Base-by-base conservation (phyloP, 257 asterid species). In the Plectranthus barbatus region DNA sequence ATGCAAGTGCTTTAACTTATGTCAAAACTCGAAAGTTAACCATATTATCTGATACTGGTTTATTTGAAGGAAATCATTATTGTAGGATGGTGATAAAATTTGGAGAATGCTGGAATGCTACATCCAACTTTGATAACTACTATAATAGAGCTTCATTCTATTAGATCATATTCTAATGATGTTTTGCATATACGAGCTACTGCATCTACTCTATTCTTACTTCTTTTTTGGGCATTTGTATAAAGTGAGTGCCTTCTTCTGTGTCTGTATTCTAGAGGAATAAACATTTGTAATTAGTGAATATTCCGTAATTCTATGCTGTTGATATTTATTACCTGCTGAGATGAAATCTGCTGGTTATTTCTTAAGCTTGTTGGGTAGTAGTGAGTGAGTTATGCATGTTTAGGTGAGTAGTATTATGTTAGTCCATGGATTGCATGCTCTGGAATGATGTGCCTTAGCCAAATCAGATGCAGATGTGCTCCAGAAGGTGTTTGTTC, bases 391-490 rank as follows among this genome's bases (percentile, higher is more conserved):
- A 41, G 26, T 46, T 20, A 39, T 9, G 12, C 13, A 39, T 9
- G n/a, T 50, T 23, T 21, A 15, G 42, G 20, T 26, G 2, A 26
- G 2, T 26, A 26, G 2, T 26, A 26, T 26, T 26, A 26, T 26
- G 3, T 26, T 26, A 26, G 31, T 26, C 31, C 31, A 1, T 26
- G 5, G 2, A 26, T 26, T 26, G 15, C 60, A 56, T 62, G 26
- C 76, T 66, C 86, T 76, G 83, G 82, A 59, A 64, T 77, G 83
- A 83, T 80, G 86, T 49, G 17, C 33, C 49, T 83, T 80, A 80
- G 79, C 86, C 86, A 78, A 83, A 80, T 69, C 83, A 73, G 84
- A 83, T 69, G 64, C 21, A 19, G 65, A 26, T 80, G 80, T 79
- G 84, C 83, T 70, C 80, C 82, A 40, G 56, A 47, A 47, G 74